These are phyloP conservation scores for Phytophthora capsici DNA, from an alignment of 352 stramenopile genomes.

Conservation along the genomic window DNA sequence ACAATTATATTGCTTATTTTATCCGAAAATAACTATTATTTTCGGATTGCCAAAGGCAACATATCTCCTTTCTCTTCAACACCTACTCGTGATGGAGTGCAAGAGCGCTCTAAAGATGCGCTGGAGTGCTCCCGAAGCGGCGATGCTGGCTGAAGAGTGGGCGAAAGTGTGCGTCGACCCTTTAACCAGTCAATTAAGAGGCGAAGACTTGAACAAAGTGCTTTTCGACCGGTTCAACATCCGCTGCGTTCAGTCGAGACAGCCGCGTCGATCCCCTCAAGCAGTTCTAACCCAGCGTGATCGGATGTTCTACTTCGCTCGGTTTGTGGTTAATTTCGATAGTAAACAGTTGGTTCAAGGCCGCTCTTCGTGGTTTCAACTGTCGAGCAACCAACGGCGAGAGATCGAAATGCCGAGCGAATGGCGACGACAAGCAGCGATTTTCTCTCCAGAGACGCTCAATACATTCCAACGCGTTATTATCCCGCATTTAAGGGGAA, in stretches of 20 bases:
- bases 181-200: neutral
- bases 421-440: slow-evolving; percentile 20
- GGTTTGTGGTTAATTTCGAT: slow-evolving; percentile 27
- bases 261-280: slow-evolving; percentile 16
- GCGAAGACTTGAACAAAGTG: slow-evolving; percentile 9
- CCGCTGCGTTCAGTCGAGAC: slow-evolving; percentile 10
- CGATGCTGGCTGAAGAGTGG: slow-evolving; percentile 28
- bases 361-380: slow-evolving; percentile 20
- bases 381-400: slow-evolving; percentile 14
- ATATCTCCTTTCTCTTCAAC: slow-evolving; percentile 5
- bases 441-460: slow-evolving; percentile 19
- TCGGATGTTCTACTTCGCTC: slow-evolving; percentile 18
- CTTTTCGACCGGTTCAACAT: slow-evolving; percentile 27
- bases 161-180: slow-evolving; percentile 7
- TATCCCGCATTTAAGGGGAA: neutral
- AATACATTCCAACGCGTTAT: slow-evolving; percentile 14
- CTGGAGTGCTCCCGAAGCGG: slow-evolving; percentile 19
- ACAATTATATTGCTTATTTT: too few species aligned
- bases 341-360: neutral
- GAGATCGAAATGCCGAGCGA: slow-evolving; percentile 12
- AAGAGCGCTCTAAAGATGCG: slow-evolving; percentile 23
- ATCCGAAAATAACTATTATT: too few species aligned
- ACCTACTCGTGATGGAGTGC: slow-evolving; percentile 12
- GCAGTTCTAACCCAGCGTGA: slow-evolving; percentile 25
- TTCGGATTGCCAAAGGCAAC: too few species aligned